A percentile compares a stretch with the other conserved stretches of the same genome.
Conservation (phyloP, 371 early-diverging fungal genomes). For the Astathelohania contejeani region DNA sequence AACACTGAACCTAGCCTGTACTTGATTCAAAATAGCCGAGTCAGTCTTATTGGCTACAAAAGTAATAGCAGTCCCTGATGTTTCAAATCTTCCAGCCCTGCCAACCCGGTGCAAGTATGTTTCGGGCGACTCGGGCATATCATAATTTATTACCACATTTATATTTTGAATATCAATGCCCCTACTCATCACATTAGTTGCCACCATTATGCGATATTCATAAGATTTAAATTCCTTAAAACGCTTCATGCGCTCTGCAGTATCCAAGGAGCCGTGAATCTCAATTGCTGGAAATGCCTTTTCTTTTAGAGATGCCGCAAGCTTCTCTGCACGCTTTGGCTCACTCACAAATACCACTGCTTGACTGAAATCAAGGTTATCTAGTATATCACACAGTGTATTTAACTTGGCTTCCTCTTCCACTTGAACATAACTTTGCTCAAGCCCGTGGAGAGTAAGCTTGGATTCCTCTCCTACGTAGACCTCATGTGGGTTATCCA, state of each 20-base stretch:
- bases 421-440: slow-evolving; percentile 75
- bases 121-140: slow-evolving; percentile 79
- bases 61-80: slow-evolving; percentile 85
- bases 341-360: slow-evolving; percentile 71
- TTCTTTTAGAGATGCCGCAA: slow-evolving; percentile 65
- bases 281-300: slow-evolving; percentile 79
- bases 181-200: slow-evolving; percentile 89
- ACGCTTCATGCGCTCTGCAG: slow-evolving; percentile 69
- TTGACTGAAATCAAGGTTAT: slow-evolving; percentile 79
- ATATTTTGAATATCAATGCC: slow-evolving; percentile 95
- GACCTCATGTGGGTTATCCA: slow-evolving; percentile 67
- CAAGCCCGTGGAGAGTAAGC: slow-evolving; percentile 81
- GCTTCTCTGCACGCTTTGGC: slow-evolving; percentile 65
- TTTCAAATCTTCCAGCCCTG: slow-evolving; percentile 97
- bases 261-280: slow-evolving; percentile 71
- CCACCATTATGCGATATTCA: slow-evolving; percentile 78
- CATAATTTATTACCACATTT: slow-evolving; percentile 95
- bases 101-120: slow-evolving; percentile 87
- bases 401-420: slow-evolving; percentile 73
- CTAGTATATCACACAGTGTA: slow-evolving; percentile 73
- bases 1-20: slow-evolving; percentile 84
- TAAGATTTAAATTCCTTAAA: slow-evolving; percentile 85
- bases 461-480: slow-evolving; percentile 92
- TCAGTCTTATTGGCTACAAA: slow-evolving; percentile 79
- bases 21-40: slow-evolving; percentile 61